Evolutionary conservation across 2,329 filamentous ascomycete genomes (phyloP).

Genomic region (Clonostachys solani): DNA sequence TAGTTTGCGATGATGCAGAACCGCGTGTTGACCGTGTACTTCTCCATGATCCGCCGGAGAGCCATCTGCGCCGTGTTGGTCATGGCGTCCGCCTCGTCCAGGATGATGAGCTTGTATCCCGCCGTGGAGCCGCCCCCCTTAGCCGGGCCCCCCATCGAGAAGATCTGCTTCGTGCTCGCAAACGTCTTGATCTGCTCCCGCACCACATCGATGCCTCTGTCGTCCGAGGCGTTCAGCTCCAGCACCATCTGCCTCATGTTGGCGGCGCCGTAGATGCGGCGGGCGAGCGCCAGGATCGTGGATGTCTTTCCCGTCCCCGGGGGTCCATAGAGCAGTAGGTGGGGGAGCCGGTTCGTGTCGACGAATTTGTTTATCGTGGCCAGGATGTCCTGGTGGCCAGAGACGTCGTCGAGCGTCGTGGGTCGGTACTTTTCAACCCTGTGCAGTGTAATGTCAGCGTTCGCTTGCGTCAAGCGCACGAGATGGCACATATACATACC

Average conservation of each 20-base stretch:
- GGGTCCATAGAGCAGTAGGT: constrained; percentile 93
- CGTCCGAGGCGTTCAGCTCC: constrained; percentile 95
- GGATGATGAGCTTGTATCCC: constrained; percentile 90
- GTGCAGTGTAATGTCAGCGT: neutral
- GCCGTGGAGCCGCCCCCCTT: constrained; percentile 54
- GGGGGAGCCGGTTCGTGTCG: constrained; percentile 87
- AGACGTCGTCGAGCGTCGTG: constrained; percentile 83
- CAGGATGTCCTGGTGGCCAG: constrained; percentile 94
- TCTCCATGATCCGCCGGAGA: constrained; percentile 94
- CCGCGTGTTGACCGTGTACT: constrained; percentile 95
- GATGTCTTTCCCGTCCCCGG: constrained; percentile 98
- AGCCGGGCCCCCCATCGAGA: constrained; percentile 58
- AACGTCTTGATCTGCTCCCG: constrained; percentile 99
- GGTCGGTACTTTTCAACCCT: constrained; percentile 98
- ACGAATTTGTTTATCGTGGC: constrained; percentile 98
- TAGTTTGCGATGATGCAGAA: constrained; percentile 99
- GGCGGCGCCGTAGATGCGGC: constrained; percentile 84
- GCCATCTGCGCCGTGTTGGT: constrained; percentile 99
- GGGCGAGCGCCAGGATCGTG: constrained; percentile 87
- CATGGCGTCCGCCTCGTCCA: constrained; percentile 99
- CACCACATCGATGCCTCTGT: constrained; percentile 96
- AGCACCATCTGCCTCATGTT: constrained; percentile 99
- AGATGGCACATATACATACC: constrained; percentile 44
- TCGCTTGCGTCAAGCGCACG: neutral
- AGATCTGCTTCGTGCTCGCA: constrained; percentile 96